A percentile compares a stretch with the other conserved stretches of the same genome.
Conservation (phyloP, 2,329 filamentous ascomycete species). For the Microsporum canis region DNA sequence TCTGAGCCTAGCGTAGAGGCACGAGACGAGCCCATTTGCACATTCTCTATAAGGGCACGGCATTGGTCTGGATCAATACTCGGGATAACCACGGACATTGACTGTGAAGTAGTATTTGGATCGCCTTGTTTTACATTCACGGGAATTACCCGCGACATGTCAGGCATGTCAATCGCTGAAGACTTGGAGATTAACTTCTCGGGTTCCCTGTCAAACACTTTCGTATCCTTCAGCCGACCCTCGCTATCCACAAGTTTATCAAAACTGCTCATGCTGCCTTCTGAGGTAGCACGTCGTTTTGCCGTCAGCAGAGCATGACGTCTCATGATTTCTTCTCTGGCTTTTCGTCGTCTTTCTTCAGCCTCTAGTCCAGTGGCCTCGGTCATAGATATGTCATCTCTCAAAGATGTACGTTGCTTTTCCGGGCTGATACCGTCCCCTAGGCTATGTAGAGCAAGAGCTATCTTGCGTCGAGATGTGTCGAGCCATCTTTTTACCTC, state of each 20-base stretch:
- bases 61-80: conserved; percentile 10
- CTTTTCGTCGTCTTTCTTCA: conserved; percentile 34
- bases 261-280: conserved; percentile 25
- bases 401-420: conserved; percentile 21
- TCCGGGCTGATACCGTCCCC: conserved; percentile 48
- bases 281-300: conserved; percentile 21
- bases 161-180: conserved; percentile 27
- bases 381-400: conserved; percentile 38
- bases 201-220: neutral
- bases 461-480: conserved; percentile 50
- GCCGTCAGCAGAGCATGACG: conserved; percentile 33
- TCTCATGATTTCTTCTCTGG: conserved; percentile 36
- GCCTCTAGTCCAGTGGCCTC: conserved; percentile 36
- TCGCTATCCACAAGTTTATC: conserved; percentile 37
- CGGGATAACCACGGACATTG: conserved; percentile 15
- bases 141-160: conserved; percentile 14
- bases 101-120: conserved; percentile 9
- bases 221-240: conserved; percentile 23
- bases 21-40: conserved; percentile 18
- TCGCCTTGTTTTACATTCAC: conserved; percentile 18
- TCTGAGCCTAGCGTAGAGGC: conserved; percentile 22
- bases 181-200: conserved; percentile 22
- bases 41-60: conserved; percentile 14
- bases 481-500: conserved; percentile 53
- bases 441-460: conserved; percentile 46